These are phyloP conservation scores for Cladophialophora psammophila DNA, from an alignment of 2,329 filamentous ascomycete genomes.

Conservation along the genomic window DNA sequence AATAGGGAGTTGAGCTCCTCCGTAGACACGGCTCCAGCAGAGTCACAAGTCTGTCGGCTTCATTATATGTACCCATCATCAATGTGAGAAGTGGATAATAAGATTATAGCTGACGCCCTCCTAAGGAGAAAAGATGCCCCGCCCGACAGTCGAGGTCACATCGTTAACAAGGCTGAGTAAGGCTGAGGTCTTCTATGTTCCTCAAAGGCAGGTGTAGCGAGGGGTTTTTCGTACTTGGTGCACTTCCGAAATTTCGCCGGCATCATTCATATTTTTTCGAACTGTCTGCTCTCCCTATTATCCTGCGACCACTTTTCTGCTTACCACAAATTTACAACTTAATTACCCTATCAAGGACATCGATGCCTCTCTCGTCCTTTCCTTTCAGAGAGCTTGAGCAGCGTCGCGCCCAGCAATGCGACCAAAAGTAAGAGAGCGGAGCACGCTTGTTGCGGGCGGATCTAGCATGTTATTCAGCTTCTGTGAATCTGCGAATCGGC, in stretches of 20 bases:
- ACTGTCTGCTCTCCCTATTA: background rate
- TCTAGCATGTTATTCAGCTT: constrained; percentile 13
- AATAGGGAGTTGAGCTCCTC: constrained; percentile 2
- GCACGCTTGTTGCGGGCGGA: constrained; percentile 35
- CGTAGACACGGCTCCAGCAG: background rate
- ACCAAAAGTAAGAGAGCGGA: constrained; percentile 37
- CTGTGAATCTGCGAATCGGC: background rate
- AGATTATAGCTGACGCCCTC: background rate
- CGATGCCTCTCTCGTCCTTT: background rate
- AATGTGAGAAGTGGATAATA: background rate
- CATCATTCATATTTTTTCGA: background rate
- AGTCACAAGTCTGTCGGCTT: background rate
- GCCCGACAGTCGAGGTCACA: background rate
- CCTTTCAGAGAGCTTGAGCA: constrained; percentile 27
- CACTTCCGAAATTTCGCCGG: background rate
- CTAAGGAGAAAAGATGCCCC: background rate
- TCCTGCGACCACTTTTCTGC: background rate
- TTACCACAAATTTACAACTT: background rate
- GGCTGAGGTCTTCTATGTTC: background rate
- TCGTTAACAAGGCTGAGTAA: background rate
- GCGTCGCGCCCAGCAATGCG: constrained; percentile 35
- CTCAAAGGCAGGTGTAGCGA: background rate
- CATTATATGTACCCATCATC: background rate
- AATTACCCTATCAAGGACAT: no score
- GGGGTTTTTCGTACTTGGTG: background rate